A percentile compares a stretch with the other conserved stretches of the same genome.
phyloP scores from a whole-genome alignment of 2,329 filamentous ascomycete species.

The Curvularia hawaiiensis region DNA sequence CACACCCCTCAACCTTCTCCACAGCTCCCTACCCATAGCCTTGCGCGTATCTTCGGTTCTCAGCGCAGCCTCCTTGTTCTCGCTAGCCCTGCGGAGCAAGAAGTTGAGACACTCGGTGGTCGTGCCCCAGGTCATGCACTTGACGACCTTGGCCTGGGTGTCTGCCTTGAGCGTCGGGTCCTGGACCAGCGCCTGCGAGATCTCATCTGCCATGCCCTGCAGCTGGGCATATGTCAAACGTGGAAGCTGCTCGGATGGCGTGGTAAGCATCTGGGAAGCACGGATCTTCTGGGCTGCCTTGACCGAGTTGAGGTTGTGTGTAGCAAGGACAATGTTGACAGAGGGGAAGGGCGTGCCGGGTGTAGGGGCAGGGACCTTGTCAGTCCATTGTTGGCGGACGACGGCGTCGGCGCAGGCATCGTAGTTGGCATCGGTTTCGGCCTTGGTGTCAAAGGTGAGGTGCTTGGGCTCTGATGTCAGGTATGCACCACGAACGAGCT shows the following conservation, averaged over 20 bases:
- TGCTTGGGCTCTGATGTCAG: slow-evolving; percentile 56
- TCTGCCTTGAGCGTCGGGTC: slow-evolving; percentile 46
- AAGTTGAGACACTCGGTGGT: slow-evolving; percentile 81
- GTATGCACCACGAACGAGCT: slow-evolving; percentile 64
- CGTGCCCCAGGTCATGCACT: slow-evolving; percentile 62
- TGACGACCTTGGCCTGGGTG: slow-evolving; percentile 55
- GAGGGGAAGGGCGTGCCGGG: slow-evolving; percentile 46
- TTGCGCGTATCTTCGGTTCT: slow-evolving; percentile 58
- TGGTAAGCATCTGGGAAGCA: slow-evolving; percentile 48
- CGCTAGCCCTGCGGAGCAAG: slow-evolving; percentile 61
- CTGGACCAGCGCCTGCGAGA: slow-evolving; percentile 65
- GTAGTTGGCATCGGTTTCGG: slow-evolving; percentile 66
- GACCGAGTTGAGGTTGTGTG: slow-evolving; percentile 80
- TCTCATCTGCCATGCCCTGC: slow-evolving; percentile 94
- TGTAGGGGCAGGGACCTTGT: slow-evolving; percentile 53
- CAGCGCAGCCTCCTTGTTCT: slow-evolving; percentile 65
- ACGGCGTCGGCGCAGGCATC: slow-evolving; percentile 72
- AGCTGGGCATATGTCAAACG: slow-evolving; percentile 73
- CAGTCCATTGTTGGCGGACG: slow-evolving; percentile 66
- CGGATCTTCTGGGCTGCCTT: slow-evolving; percentile 57
- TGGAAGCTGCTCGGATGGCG: slow-evolving; percentile 37
- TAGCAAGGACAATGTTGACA: slow-evolving; percentile 73
- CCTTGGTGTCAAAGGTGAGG: slow-evolving; percentile 60
- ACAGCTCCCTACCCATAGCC: slow-evolving; percentile 59
- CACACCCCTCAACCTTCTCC: slow-evolving; percentile 42